Conservation (phyloP, 2,329 filamentous ascomycete species). For the Monilinia polystroma region DNA sequence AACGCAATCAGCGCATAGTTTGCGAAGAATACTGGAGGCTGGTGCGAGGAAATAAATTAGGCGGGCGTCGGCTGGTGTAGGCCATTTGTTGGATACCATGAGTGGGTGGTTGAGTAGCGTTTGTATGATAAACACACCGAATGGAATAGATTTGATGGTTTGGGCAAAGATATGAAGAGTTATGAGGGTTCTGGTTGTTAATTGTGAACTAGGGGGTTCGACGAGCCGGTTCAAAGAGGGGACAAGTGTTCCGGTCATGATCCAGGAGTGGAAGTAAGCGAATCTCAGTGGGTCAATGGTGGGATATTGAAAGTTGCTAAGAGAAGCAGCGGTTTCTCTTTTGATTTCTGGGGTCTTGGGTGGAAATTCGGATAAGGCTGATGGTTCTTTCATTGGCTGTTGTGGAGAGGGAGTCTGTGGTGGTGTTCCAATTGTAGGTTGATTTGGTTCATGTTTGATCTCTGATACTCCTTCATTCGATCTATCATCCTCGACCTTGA, state of each 20-base stretch:
- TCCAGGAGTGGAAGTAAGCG: constrained; percentile 23
- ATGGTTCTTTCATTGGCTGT: neutral
- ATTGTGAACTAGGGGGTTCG: neutral
- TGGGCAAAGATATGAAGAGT: neutral
- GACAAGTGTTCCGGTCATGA: constrained; percentile 16
- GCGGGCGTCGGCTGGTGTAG: neutral
- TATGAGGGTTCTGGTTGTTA: neutral
- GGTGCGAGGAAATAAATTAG: neutral
- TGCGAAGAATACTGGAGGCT: neutral
- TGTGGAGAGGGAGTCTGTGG: neutral
- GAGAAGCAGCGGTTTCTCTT: neutral
- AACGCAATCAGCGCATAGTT: constrained; percentile 19
- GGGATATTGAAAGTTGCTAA: constrained; percentile 1
- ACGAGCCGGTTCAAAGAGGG: neutral
- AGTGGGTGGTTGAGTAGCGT: neutral
- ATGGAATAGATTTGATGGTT: neutral
- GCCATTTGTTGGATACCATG: neutral
- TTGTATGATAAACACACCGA: constrained; percentile 21
- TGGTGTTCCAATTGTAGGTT: neutral
- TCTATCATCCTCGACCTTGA: neutral
- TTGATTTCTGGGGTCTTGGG: neutral
- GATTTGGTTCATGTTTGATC: neutral
- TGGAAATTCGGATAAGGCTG: neutral
- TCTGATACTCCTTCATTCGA: neutral
- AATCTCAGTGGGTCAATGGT: constrained; percentile 18